Base-by-base conservation (phyloP, 768 basidiomycete genomes). In the Rhodotorula diobovata region DNA sequence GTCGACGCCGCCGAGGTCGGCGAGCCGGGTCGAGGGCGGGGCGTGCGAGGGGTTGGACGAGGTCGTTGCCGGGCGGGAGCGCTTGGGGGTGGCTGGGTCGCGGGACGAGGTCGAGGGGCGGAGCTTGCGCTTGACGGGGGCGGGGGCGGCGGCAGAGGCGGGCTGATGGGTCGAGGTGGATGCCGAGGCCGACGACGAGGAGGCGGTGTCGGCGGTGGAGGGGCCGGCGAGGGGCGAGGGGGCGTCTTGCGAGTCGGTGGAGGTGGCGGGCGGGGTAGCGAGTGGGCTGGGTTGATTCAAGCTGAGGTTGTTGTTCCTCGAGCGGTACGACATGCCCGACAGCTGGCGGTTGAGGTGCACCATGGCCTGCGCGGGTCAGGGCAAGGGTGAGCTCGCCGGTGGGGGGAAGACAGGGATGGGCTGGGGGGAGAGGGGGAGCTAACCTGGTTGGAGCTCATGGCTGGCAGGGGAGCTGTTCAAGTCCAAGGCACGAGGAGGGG, bases 1-100 rank as follows among this genome's bases (percentile, higher is more conserved):
- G 67, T 90, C 88, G 10, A 97, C 85, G 16, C 95, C 96, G 23
- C 94, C 96, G 0, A 98, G 84, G 76, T 93, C 89, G 2, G 91
- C 86, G 9, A 98, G 48, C 16, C 73, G 54, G 16, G 73, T 67
- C 8, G 59, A n/a, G 2, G 73, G 73, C 14, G 73, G 73, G 4
- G 46, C 34, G n/a, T 61, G 50, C 34, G 46, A 39, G 34, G 37
- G 1, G 15, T 76, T 63, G 62, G 64, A 71, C 37, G 79, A 68
- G 3, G 68, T 71, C 23, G 35, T 25, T 16, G 84, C 78, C 14
- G 84, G 71, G 77, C 86, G 88, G 18, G 83, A 80, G 53, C 88
- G 82, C 78, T 91, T 91, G 71, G 80, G 85, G 61, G 81, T 84
- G 4, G 66, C 50, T 7, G 68, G 68, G 66, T 74, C 73, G 12